These are phyloP conservation scores for Eucalyptus erythrocorys DNA, from an alignment of 345 rosid species.

Conservation along the genomic window DNA sequence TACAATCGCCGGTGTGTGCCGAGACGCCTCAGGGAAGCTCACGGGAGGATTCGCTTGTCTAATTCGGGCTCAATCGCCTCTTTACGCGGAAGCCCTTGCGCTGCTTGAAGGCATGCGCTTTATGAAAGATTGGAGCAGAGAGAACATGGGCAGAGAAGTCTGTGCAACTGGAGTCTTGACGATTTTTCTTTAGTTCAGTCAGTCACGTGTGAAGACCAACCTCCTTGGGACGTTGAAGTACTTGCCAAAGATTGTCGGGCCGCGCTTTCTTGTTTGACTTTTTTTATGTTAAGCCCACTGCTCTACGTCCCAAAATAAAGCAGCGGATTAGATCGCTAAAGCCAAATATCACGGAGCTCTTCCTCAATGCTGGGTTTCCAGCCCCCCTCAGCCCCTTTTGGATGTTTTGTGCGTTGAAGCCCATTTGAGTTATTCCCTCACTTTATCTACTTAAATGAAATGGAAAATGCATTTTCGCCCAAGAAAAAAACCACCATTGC, in stretches of 20 bases:
- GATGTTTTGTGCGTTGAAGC: not conserved
- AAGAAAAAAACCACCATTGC: not conserved
- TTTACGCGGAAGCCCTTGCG: not conserved
- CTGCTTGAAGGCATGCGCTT: not conserved
- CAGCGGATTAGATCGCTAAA: not conserved
- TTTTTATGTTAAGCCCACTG: not conserved
- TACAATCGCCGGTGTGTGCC: no score
- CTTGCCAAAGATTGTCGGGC: not conserved
- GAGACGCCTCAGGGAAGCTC: not conserved
- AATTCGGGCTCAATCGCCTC: no score
- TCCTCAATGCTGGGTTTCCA: not conserved
- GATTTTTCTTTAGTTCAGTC: not conserved
- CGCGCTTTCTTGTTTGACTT: not conserved
- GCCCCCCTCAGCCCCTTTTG: not conserved
- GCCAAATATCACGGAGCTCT: not conserved
- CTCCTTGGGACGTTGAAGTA: not conserved
- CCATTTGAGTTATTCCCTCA: not conserved
- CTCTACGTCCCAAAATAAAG: not conserved
- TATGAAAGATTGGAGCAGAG: not conserved
- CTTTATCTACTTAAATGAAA: not conserved
- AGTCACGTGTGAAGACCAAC: not conserved
- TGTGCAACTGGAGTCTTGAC: not conserved
- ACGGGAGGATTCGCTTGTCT: not conserved
- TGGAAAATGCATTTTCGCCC: not conserved
- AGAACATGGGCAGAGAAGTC: no score